Evolutionary conservation across 73 alveolate genomes (phyloP).

Genomic region (Uronychia setigera): DNA sequence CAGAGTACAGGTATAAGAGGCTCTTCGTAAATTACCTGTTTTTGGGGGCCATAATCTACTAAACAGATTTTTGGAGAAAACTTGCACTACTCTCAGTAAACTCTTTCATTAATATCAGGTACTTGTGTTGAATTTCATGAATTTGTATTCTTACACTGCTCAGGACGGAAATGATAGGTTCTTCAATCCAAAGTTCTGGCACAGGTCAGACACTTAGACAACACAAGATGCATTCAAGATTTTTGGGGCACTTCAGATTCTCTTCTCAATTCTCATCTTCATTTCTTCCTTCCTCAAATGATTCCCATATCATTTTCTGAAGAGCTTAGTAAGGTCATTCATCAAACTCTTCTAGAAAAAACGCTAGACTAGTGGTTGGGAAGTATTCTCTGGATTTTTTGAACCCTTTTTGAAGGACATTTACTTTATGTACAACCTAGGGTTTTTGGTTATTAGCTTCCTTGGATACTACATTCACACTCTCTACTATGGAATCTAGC

Average conservation of each 20-base stretch:
- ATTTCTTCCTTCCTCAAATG: not conserved
- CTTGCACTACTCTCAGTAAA: too few species aligned
- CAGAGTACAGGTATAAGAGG: not conserved
- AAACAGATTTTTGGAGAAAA: not conserved
- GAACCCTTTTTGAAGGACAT: not conserved
- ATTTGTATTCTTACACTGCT: not conserved
- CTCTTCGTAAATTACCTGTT: not conserved
- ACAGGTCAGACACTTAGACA: not conserved
- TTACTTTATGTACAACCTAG: slow-evolving; percentile 13
- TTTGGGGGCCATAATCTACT: slow-evolving; percentile 21
- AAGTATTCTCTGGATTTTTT: not conserved
- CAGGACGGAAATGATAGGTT: not conserved
- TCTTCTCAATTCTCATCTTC: not conserved
- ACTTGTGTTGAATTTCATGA: not conserved
- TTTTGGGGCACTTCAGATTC: slow-evolving; percentile 5
- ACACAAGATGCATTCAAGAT: not conserved
- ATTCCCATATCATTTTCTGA: not conserved
- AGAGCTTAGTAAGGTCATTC: too few species aligned
- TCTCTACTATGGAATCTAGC: slow-evolving; percentile 14
- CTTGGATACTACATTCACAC: slow-evolving; percentile 8
- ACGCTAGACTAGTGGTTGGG: not conserved
- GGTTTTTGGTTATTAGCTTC: slow-evolving; percentile 13
- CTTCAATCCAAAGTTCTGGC: not conserved
- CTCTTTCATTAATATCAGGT: not conserved
- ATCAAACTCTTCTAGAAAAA: not conserved